Evolutionary conservation across 352 stramenopile species (phyloP), one percentile per base, ranked within the genome.

Genomic region (Phytophthora pseudosyringae): DNA sequence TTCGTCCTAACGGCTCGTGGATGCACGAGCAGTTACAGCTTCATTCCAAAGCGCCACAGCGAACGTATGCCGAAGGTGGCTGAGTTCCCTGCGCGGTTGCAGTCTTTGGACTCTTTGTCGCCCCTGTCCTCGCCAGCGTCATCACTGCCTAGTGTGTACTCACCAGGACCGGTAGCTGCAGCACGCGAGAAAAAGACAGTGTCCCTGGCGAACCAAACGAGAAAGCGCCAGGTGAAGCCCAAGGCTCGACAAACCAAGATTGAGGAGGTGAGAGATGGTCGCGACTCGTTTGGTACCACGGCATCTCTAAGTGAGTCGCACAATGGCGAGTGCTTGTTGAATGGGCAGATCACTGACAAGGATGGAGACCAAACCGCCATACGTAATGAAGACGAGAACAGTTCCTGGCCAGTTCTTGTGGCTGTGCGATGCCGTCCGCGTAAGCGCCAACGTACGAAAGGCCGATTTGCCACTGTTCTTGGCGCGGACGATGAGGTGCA

Each of bases 391-490:
- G 44, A 61, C 18, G 35, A 59, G 3, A 67, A 52, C 15, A 47
- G 13, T n/a, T 29, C 15, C 9, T 67, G 59, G 25, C 32, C 78
- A 47, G 82, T 89, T 16, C 75, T 86, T 58, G 79, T 90, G 10
- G 79, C 75, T n/a, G 68, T 90, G 32, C 71, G 81, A 11, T 90
- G 81, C 55, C 73, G 81, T 10, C 69, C 71, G 9, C 75, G 78
- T 1, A 75, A 72, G 25, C 59, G 62, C 7, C 67, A 63, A 38
- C 56, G 39, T 10, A 25, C 26, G 28, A 59, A 59, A 50, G 26
- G 33, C 13, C 45, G 21, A 6, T 66, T 58, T 59, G 52, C 40
- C 25, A 10, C 38, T 44, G 43, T 25, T 13, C 32, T 38, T 38
- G 47, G 48, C 47, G 47, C 2, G 28, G 36, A 55, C 8, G 57